phyloP scores from a whole-genome alignment of 495 filamentous ascomycete genomes.

The Penicillium cataractarum region DNA sequence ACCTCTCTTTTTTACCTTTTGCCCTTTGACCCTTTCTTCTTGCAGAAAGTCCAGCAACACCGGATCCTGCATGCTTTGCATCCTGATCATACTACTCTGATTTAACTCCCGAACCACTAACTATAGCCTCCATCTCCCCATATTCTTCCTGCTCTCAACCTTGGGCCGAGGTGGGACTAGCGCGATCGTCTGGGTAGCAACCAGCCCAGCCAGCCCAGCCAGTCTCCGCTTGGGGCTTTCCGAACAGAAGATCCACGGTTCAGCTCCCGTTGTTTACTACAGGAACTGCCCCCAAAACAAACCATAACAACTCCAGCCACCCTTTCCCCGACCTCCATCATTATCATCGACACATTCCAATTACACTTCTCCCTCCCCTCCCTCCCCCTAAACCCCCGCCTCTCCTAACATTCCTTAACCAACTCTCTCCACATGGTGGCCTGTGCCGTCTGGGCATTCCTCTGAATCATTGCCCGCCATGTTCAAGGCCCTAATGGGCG shows the following conservation, averaged over 20 bases:
- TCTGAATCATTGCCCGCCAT: conserved; percentile 43
- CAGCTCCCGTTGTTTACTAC: conserved; percentile 42
- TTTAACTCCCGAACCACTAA: background rate
- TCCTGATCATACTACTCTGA: no score
- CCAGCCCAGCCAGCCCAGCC: conserved; percentile 18
- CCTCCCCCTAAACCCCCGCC: background rate
- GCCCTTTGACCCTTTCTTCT: conserved; percentile 14
- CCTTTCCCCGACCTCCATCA: conserved; percentile 14
- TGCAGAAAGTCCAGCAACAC: background rate
- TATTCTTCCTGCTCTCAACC: background rate
- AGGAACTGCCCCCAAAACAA: conserved; percentile 27
- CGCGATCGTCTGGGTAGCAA: conserved; percentile 38
- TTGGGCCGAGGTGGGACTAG: conserved; percentile 24
- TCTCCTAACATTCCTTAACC: conserved; percentile 25
- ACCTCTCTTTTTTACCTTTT: conserved; percentile 16
- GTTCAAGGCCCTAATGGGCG: conserved; percentile 52
- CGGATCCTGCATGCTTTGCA: conserved; percentile 4
- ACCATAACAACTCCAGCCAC: conserved; percentile 30
- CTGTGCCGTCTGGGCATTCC: conserved; percentile 28
- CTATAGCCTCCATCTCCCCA: no score
- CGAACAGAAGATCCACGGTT: conserved; percentile 43
- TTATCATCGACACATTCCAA: conserved; percentile 19
- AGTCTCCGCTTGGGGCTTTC: conserved; percentile 20
- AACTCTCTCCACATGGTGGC: conserved; percentile 37
- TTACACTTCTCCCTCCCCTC: conserved; percentile 5